A percentile compares a stretch with the other conserved stretches of the same genome.
These are phyloP conservation scores for Nicotiana noctiflora DNA, from an alignment of 257 asterid species.

Conservation along the genomic window DNA sequence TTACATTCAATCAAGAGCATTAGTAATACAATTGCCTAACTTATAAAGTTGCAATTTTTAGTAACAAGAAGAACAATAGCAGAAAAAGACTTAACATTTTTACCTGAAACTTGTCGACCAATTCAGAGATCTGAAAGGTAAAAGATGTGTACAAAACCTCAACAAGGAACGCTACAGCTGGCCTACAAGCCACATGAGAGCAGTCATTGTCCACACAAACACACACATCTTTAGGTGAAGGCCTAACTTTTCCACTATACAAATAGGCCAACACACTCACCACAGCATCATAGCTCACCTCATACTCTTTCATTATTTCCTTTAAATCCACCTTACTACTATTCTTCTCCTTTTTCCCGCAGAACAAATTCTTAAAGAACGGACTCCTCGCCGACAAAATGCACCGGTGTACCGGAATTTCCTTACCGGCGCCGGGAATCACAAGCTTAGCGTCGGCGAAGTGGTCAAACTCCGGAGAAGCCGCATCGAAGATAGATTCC, in stretches of 20 bases:
- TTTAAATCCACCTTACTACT: constrained; percentile 30
- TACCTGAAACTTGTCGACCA: constrained; percentile 76
- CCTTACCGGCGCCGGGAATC: constrained; percentile 39
- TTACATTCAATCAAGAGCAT: no score
- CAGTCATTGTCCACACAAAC: constrained; percentile 80
- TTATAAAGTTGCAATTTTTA: neutral
- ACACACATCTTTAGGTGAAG: constrained; percentile 51
- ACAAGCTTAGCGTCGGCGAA: constrained; percentile 74
- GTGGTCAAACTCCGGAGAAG: constrained; percentile 56
- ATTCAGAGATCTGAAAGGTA: constrained; percentile 57
- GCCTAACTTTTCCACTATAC: constrained; percentile 66
- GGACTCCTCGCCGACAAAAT: constrained; percentile 70
- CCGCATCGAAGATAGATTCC: constrained; percentile 50
- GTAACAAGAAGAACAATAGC: neutral
- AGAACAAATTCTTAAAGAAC: constrained; percentile 51
- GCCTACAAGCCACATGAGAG: constrained; percentile 78
- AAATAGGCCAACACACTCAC: constrained; percentile 61
- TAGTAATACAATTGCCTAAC: neutral
- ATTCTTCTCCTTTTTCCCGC: constrained; percentile 23
- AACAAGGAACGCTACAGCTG: constrained; percentile 56
- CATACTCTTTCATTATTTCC: constrained; percentile 66
- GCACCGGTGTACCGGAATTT: constrained; percentile 80
- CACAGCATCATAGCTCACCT: constrained; percentile 67
- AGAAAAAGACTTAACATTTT: neutral
- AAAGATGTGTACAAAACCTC: constrained; percentile 65